phyloP scores from a whole-genome alignment of 441 rosid species.

The Mallotus repandus region DNA sequence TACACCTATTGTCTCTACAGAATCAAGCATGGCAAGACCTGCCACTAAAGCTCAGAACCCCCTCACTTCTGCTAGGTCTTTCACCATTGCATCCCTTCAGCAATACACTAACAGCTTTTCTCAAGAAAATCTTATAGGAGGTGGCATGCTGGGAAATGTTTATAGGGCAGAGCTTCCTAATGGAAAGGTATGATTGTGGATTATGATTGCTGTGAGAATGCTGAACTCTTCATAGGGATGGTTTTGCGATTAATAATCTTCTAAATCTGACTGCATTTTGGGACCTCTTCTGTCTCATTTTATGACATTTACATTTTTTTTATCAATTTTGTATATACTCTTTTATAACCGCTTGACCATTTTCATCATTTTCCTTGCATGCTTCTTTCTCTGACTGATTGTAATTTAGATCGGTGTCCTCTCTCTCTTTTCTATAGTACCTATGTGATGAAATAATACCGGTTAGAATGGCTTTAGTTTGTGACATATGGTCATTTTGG shows the following conservation, averaged over 20 bases:
- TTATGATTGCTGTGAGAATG: slow-evolving; percentile 3
- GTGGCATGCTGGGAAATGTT: slow-evolving; percentile 94
- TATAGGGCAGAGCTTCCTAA: slow-evolving; percentile 82
- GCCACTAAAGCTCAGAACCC: slow-evolving; percentile 40
- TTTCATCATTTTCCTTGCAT: neutral
- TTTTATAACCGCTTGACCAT: neutral
- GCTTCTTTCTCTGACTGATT: neutral
- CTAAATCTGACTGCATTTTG: neutral
- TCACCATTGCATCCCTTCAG: slow-evolving; percentile 91
- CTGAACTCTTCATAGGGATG: neutral
- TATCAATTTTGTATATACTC: neutral
- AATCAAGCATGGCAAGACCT: slow-evolving; percentile 44
- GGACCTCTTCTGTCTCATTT: neutral
- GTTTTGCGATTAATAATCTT: neutral
- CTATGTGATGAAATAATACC: neutral
- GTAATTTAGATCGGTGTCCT: no score
- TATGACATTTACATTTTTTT: neutral
- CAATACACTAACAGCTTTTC: slow-evolving; percentile 95
- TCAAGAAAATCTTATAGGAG: slow-evolving; percentile 82
- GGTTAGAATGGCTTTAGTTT: slow-evolving; percentile 9
- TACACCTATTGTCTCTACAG: slow-evolving; percentile 49
- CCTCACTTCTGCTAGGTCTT: slow-evolving; percentile 62
- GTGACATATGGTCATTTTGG: slow-evolving; percentile 21
- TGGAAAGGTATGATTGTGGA: slow-evolving; percentile 60
- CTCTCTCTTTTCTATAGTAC: no score